Evolutionary conservation across 2,329 filamentous ascomycete species (phyloP), one percentile per base, ranked within the genome.

Genomic region (Fusarium multiceps): DNA sequence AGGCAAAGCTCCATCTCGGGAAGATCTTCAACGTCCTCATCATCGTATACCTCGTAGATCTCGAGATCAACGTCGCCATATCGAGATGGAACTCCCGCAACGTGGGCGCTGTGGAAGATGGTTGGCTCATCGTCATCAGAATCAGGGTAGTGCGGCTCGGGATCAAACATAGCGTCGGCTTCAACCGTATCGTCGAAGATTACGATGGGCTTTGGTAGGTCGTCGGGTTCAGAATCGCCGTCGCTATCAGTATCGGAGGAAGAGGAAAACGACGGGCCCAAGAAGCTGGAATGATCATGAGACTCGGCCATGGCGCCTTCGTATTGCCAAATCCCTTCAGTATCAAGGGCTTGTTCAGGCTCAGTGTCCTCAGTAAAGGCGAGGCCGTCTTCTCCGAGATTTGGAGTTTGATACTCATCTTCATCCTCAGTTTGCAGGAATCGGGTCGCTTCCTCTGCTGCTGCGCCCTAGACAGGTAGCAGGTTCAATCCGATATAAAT

Each of bases 1-100:
- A 81, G 51, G 2, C 69, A 69, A 18, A 80, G 47, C 53, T 80
- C 78, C 34, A 75, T 59, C 50, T 77, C 74, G 0, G 76, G 78
- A 13, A 81, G 49, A 16, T 73, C 56, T 0, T 65, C 64, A 2
- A 68, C 18, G 1, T 78, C 75, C 1, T 75, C 69, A 18, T 76
- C 74, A 16, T 77, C 71, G 3, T 75, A 58, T 2, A 70, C 73
- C 3, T 78, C 28, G 32, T 74, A 80, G 1, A 80, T 66, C 30
- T 79, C 76, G 16, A 80, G 61, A 45, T 80, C 77, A 21, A 77
- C 71, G 6, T 40, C 21, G 4, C 59, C 46, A 2, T 43, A 21
- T 4, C 46, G 37, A 0, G 28, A 20, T 1, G 62, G 25, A 3
- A 53, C 41, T 2, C 70, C 74, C 1, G 73, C 42, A 1, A 79